Evolutionary conservation across 495 filamentous ascomycete genomes (phyloP), one percentile per base, ranked within the genome.

Genomic region (Corynascus novoguineensis): DNA sequence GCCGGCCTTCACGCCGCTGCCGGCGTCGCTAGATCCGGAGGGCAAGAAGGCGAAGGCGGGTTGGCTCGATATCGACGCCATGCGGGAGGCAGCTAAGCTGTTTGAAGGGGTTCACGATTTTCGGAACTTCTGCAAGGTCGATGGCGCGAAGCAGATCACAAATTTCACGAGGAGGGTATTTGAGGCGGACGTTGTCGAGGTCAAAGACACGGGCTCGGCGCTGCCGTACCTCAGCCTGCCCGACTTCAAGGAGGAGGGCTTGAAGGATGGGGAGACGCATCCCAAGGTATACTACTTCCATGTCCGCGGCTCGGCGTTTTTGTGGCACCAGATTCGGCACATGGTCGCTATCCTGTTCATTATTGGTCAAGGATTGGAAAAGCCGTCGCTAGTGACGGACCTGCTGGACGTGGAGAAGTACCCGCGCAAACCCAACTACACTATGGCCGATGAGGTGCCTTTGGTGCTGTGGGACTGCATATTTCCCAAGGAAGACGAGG

Each of bases 311-410:
- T 87, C 87, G n/a, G 95, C 90, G 8, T 98, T 98, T 70, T 74
- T 98, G 44, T 98, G 92, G 92, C 95, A 98, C 69, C 93, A 98
- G 71, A 95, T 98, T 59, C 83, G 93, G 15, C 87, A 89, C 74
- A 92, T 98, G 84, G 83, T 92, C 14, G 79, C 84, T 19, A 78
- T 97, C 15, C 73, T 98, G 28, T 97, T 98, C 72, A 70, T 90
- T 9, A 80, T 98, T n/a, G 93, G 89, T 11, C 95, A 97, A 72
- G 86, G 90, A 0, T 78, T 96, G 6, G 93, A 98, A 64, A 65
- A 75, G 21, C 87, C 91, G 5, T 79, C 79, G 0, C 65, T 97
- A 4, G 75, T 97, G 24, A 68, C 77, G 19, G 78, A 87, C 4
- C 73, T 98, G 14, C 74, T 98, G 27, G 86, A 97, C 67, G 71